Evolutionary conservation across 371 early-diverging fungal genomes (phyloP), one percentile per base, ranked within the genome.

Genomic region (Saksenaea oblongispora): DNA sequence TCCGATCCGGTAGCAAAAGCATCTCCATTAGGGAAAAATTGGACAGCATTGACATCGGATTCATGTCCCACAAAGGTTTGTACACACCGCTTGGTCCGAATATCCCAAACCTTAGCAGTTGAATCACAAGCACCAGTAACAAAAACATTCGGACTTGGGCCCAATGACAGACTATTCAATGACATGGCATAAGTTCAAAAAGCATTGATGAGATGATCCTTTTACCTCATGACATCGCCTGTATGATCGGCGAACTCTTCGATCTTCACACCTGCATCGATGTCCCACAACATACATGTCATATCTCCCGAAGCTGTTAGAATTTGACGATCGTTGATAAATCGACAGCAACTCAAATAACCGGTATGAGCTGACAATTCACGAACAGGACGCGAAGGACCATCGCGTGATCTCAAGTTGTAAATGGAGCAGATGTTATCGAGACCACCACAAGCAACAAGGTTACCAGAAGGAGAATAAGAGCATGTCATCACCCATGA

Each of bases 401-500:
- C 94, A 72, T 97, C 97, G 70, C 93, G 91, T 31, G 97, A 88
- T 65, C 92, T 91, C 55, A 98, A 79, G 73, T 94, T 96, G 83
- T 96, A 98, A 71, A 98, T 92, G 28, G 95, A 95, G 79, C 97
- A 96, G 69, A 96, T 88, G 74, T 98, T 98, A 81, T 98, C 98
- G 54, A 97, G 87, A 72, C 98, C 98, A 74, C 98, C 98, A 75
- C 97, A 98, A 44, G 98, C 98, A 31, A 97, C 97, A 74, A 91
- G 91, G 77, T 93, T 94, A 36, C 97, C 95, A 15, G 94, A 93
- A 8, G 97, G 97, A 26, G 98, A 93, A 66, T 95, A 98, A 3
- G 98, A 96, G 68, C 97, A 97, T 47, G 97, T 96, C 98, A 98
- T 98, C 65, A 98, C 98, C 98, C 98, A 98, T 11, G 96, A 95